Evolutionary conservation across 2,329 filamentous ascomycete species (phyloP), one percentile per base, ranked within the genome.

Genomic region (Calonectria ilicicola): DNA sequence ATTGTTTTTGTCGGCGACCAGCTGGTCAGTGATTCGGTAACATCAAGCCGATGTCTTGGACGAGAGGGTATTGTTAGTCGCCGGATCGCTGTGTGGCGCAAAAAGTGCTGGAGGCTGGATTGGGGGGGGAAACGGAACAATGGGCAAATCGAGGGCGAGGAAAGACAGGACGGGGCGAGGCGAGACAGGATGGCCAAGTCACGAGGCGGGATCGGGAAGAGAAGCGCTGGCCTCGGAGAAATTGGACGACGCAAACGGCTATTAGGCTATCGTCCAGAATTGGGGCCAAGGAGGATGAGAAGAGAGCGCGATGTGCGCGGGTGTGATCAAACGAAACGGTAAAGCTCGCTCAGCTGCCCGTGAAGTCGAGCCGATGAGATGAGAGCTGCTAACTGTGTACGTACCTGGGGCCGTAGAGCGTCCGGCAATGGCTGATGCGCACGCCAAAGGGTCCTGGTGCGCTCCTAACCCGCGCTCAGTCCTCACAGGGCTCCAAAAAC

Each of bases 31-130:
- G 74, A 73, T 77, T 77, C 65, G 73, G 70, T 40, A 40, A 56
- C 69, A 74, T 78, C 67, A 72, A 76, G 66, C 67, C 29, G 62
- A 69, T 72, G 75, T 69, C 72, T 77, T 69, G 44, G 56, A 29
- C 64, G 56, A 75, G 51, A 70, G 51, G 12, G 58, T 62, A 67
- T 51, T 65, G 71, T 72, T 65, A 70, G 74, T 73, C 60, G 74
- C 74, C 38, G 70, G 67, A 70, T 66, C 73, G 72, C 60, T 76
- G 65, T 64, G 78, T 77, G 74, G 76, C 73, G 75, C 73, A 75
- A 76, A 74, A 72, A 72, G 62, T 49, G 32, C n/a, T 38, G 65
- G 58, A 69, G 69, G 72, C 47, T 60, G 69, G 70, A 74, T 70
- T 71, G 67, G 70, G 69, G 74, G 72, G 65, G 62, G 72, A 74